Percentiles rank a stretch among this genome's conserved stretches.
phyloP scores from a whole-genome alignment of 2,329 filamentous ascomycete genomes.

The Shiraia sp. region DNA sequence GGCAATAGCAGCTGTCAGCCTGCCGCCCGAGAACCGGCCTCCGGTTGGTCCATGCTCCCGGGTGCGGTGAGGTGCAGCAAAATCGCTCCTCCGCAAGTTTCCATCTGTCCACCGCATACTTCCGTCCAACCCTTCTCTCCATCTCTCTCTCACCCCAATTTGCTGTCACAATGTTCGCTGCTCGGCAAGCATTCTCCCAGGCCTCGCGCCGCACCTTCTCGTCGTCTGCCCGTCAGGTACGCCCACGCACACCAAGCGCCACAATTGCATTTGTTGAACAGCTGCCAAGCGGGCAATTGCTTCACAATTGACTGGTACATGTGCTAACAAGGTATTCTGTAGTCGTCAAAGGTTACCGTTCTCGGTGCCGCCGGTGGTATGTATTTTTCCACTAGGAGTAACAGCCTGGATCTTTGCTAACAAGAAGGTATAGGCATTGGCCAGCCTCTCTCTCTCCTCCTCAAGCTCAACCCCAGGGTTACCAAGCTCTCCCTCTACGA shows the following conservation, averaged over 20 bases:
- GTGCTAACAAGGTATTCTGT: conserved; percentile 30
- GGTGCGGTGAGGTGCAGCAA: conserved; percentile 18
- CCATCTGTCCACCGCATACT: conserved; percentile 16
- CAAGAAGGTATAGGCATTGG: conserved; percentile 59
- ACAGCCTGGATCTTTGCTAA: too few relatives aligned
- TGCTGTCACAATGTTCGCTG: conserved; percentile 67
- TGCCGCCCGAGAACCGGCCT: conserved; percentile 19
- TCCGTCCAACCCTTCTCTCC: conserved; percentile 31
- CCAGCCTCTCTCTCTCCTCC: conserved; percentile 93
- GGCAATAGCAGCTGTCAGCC: conserved; percentile 17
- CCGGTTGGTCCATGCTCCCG: conserved; percentile 24
- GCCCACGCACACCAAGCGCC: conserved; percentile 21
- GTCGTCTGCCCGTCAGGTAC: conserved; percentile 56
- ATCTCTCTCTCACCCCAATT: conserved; percentile 20
- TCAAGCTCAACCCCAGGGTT: conserved; percentile 98
- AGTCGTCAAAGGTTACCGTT: conserved; percentile 97
- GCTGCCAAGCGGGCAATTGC: conserved; percentile 7
- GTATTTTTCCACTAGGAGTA: too few relatives aligned
- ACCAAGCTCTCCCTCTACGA: conserved; percentile 96
- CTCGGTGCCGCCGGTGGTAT: conserved; percentile 94
- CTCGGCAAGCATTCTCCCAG: conserved; percentile 56
- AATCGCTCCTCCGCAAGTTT: conserved; percentile 22
- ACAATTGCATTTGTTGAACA: conserved; percentile 28
- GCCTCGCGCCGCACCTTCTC: conserved; percentile 58
- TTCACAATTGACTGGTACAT: conserved; percentile 12